Base-by-base conservation (phyloP, 2,329 filamentous ascomycete genomes). In the Exophiala oligosperma region DNA sequence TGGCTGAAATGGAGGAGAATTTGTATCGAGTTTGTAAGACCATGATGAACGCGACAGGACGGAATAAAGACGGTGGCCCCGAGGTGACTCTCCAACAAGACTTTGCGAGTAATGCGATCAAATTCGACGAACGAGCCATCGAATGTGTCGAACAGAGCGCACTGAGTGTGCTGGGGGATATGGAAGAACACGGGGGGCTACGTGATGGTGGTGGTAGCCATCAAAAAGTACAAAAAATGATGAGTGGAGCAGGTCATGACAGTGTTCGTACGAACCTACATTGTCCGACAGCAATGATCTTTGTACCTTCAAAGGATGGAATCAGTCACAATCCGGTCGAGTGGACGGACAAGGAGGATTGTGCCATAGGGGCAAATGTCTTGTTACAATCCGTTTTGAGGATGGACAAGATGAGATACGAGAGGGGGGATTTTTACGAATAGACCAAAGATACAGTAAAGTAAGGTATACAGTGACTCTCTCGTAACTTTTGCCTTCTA, bases 41-140 rank as follows among this genome's bases (percentile, higher is more conserved):
- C 4, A 35, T 35, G 32, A 35, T 17, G 17, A 17, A 17, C 17
- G 17, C 17, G 17, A 35, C 32, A 35, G 7, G 32, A 35, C 9
- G 11, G 6, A 35, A 9, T 7, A 43, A 43, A 6, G 17, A 21
- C 21, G 40, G n/a, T 23, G 46, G 44, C 9, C 44, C 46, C 14
- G 37, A 21, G 9, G 37, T 63, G 26, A 40, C 47, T 4, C 57
- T 65, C 38, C 54, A 56, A 29, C 54, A 66, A 44, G 64, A 63
- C 28, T 65, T 67, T 44, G 46, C 58, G 3, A 78, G 76, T 2
- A 80, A 82, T 0, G 85, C 86, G 1, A 81, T 85, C 0, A 77
- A 79, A 29, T 92, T 92, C 72, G 79, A 91, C 65, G 71, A 79
- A 6, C 83, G 86, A 64, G 91, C 88, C 68, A 86, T 91, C 56